phyloP scores from a whole-genome alignment of 257 asterid genomes.

The Primulina eburnea region DNA sequence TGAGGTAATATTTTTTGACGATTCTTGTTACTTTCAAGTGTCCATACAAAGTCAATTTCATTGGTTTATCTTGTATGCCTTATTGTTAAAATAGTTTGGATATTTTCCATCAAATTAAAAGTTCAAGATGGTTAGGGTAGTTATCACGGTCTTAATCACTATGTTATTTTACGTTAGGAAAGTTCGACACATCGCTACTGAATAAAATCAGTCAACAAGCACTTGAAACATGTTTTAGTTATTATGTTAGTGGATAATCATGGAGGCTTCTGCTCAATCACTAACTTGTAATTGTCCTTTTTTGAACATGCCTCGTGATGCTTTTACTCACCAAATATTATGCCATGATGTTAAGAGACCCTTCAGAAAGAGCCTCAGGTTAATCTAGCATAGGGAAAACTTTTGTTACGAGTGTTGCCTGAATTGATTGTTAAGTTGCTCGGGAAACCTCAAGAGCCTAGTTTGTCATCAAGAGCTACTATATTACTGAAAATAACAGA shows the following conservation, averaged over 20 bases:
- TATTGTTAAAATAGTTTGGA: slow-evolving; percentile 4
- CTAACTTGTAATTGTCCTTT: neutral
- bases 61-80: neutral
- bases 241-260: neutral
- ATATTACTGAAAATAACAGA: neutral
- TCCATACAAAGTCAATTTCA: neutral
- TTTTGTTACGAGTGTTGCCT: neutral
- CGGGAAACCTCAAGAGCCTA: neutral
- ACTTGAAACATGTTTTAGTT: neutral
- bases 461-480: neutral
- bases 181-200: neutral
- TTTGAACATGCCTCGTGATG: neutral
- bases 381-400: neutral
- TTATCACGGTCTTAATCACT: neutral
- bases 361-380: neutral
- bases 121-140: slow-evolving; percentile 6
- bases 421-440: neutral
- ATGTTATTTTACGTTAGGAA: neutral
- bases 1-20: slow-evolving; percentile 43
- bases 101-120: slow-evolving; percentile 6
- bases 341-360: neutral
- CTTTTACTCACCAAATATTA: neutral
- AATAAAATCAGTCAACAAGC: neutral
- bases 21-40: neutral
- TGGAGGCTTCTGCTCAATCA: neutral